Evolutionary conservation across 495 filamentous ascomycete species (phyloP), one percentile per base, ranked within the genome.

Genomic region (Astrothelium macrocarpum): DNA sequence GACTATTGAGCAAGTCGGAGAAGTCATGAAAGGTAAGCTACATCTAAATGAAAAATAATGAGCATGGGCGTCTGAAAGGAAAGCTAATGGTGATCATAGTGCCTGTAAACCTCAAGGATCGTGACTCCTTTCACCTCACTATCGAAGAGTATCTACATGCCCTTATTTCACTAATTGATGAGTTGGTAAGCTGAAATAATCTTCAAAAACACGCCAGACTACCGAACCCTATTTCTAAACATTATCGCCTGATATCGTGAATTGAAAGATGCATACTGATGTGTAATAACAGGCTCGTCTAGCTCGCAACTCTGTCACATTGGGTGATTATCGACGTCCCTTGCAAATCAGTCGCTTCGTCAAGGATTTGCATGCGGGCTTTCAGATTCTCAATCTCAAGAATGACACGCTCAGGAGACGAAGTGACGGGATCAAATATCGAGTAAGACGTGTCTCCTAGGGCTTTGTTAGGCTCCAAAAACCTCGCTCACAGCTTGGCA

Each of bases 321-420:
- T 97, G 43, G 91, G 91, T 56, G 93, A 98, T 76, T 91, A 88
- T 65, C 78, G 82, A 34, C 81, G 92, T 32, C 93, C 94, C 29
- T 78, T 91, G 59, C 82, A 88, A 74, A 70, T 98, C 74, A 88
- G 88, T 70, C 81, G 82, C 64, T 98, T 98, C 73, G 87, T 97
- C 78, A 97, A 96, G 78, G 91, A 97, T 70, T 76, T 98, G 16
- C 91, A 95, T 64, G 89, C 91, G 7, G 93, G 91, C 5, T 98
- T 98, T 77, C 95, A 97, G 81, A 81, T 97, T 49, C 81, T 98
- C 65, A 97, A 97, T 71, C 76, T 98, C 64, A 98, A 97, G 83
- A 98, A 98, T 71, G 94, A 98, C 70, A 83, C 85, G 16, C 77
- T 98, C 70, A 81, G 94, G 49, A 90, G 88, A 76, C 84, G 90